phyloP scores from a whole-genome alignment of 257 asterid genomes.

The Linderniella brevidens region DNA sequence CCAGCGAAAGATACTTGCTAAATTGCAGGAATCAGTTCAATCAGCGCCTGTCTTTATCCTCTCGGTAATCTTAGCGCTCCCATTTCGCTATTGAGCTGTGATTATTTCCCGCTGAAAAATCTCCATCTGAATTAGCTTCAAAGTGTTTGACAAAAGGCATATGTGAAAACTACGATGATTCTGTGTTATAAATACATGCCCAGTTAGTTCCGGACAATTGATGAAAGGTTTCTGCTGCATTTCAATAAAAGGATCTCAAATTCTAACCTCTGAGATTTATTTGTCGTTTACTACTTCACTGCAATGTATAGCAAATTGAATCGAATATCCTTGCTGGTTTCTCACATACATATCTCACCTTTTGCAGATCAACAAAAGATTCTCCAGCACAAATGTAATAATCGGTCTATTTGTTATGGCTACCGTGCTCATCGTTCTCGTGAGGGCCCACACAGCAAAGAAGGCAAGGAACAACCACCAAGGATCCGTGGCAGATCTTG shows the following conservation, averaged over 20 bases:
- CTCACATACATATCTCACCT: conserved; percentile 10
- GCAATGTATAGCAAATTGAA: background rate
- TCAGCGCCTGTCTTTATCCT: conserved; percentile 35
- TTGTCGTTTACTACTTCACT: background rate
- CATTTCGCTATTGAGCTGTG: background rate
- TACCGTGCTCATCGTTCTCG: conserved; percentile 33
- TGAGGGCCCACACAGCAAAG: conserved; percentile 33
- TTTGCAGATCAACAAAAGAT: conserved; percentile 30
- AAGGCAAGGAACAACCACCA: conserved; percentile 31
- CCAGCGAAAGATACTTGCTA: conserved; percentile 18
- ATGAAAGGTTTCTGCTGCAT: too few species aligned
- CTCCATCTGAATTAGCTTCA: background rate
- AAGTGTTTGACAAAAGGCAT: background rate
- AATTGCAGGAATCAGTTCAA: conserved; percentile 31
- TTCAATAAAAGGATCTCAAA: too few species aligned
- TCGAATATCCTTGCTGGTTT: background rate
- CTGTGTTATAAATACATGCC: too few species aligned
- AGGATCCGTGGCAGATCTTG: conserved; percentile 94
- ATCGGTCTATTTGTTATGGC: conserved; percentile 48
- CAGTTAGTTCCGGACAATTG: too few species aligned
- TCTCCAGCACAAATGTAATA: conserved; percentile 30
- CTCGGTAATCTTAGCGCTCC: conserved; percentile 25
- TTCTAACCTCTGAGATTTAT: too few species aligned
- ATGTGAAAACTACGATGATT: too few species aligned
- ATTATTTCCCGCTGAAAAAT: background rate